Conservation (phyloP, 345 rosid genomes). For the Moringa oleifera region DNA sequence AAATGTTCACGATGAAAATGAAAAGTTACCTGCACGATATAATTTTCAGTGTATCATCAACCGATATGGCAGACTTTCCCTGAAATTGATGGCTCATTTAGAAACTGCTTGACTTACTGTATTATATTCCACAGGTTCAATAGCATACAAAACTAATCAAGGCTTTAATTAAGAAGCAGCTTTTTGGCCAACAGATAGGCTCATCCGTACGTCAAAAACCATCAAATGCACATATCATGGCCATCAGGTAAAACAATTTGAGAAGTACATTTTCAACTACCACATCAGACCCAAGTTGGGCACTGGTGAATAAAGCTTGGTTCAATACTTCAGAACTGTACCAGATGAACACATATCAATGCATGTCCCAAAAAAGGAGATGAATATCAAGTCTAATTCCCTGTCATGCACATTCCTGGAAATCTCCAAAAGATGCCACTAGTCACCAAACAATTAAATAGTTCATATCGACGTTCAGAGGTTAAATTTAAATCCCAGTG, state of each 20-base stretch:
- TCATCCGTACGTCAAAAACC: neutral
- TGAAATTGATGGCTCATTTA: conserved; percentile 10
- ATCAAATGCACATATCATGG: neutral
- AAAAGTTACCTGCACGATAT: conserved; percentile 39
- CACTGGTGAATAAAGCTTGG: no score
- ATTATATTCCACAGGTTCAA: no score
- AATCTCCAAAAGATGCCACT: no score
- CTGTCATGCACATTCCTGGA: no score
- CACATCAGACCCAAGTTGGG: no score
- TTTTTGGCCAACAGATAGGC: neutral
- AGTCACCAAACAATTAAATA: neutral
- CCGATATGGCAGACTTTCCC: conserved; percentile 39
- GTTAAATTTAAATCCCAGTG: no score
- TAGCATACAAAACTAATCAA: neutral
- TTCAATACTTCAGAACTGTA: no score
- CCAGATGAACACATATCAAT: no score
- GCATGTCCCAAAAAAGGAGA: no score
- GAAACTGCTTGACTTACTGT: neutral
- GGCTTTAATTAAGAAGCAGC: neutral
- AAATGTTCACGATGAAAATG: neutral
- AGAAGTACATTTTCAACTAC: neutral
- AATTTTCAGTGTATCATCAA: conserved; percentile 44
- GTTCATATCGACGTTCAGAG: neutral
- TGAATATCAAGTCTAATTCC: no score
- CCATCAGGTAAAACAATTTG: neutral